A percentile compares a stretch with the other conserved stretches of the same genome.
Evolutionary conservation across 495 filamentous ascomycete species (phyloP).

Genomic region (Coniosporium apollinis): DNA sequence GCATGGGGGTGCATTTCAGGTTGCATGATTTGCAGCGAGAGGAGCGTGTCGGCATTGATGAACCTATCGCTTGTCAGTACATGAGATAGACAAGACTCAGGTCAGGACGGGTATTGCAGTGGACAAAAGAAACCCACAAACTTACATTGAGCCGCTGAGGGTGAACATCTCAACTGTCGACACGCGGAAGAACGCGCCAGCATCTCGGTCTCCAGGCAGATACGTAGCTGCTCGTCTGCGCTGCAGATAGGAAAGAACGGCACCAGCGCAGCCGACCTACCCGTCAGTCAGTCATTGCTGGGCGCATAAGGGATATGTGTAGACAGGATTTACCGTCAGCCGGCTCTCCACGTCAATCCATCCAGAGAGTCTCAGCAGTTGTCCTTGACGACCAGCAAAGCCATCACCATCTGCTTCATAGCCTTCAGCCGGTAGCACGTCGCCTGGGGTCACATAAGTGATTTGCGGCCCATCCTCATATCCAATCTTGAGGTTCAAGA

Average conservation of each 20-base stretch:
- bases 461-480: slow-evolving; percentile 31
- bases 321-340: slow-evolving; percentile 32
- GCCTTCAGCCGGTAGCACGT: slow-evolving; percentile 29
- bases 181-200: slow-evolving; percentile 37
- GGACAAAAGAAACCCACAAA: too few species aligned
- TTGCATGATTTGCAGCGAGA: slow-evolving; percentile 72
- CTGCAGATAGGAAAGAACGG: slow-evolving; percentile 63
- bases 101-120: too few species aligned
- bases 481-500: slow-evolving; percentile 40
- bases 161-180: slow-evolving; percentile 60
- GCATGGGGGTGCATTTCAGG: slow-evolving; percentile 73
- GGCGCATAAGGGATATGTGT: not conserved
- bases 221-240: slow-evolving; percentile 46
- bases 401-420: slow-evolving; percentile 30
- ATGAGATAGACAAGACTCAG: slow-evolving; percentile 4
- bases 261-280: slow-evolving; percentile 60
- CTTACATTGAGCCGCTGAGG: slow-evolving; percentile 56
- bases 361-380: slow-evolving; percentile 52
- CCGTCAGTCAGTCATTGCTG: too few species aligned
- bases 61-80: slow-evolving; percentile 32
- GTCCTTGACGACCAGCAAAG: slow-evolving; percentile 39
- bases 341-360: slow-evolving; percentile 65
- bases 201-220: slow-evolving; percentile 35
- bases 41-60: slow-evolving; percentile 61
- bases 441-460: slow-evolving; percentile 36